These are phyloP conservation scores for Phytopythium chamaehyphon DNA, from an alignment of 352 stramenopile genomes.

Conservation along the genomic window DNA sequence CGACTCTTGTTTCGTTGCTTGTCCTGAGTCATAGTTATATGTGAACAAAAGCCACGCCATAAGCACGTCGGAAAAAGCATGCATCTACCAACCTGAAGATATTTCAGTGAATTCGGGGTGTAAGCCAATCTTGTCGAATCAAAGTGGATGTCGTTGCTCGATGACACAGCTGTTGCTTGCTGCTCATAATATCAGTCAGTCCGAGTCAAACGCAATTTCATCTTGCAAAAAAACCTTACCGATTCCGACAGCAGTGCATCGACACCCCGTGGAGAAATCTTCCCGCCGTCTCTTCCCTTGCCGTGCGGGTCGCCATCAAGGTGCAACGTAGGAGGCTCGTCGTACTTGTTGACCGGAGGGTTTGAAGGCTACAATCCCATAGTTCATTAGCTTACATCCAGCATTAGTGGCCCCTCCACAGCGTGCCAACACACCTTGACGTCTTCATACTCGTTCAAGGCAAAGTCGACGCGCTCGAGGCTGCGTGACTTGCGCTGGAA, in stretches of 20 bases:
- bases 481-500: conserved; percentile 72
- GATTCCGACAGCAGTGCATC: conserved; percentile 2
- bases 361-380: too few species aligned
- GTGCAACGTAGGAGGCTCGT: too few species aligned
- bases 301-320: too few species aligned
- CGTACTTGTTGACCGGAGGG: too few species aligned
- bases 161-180: conserved; percentile 47
- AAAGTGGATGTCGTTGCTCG: conserved; percentile 66
- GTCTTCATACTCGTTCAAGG: conserved; percentile 28
- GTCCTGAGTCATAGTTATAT: conserved; percentile 11
- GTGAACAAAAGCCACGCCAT: conserved; percentile 2
- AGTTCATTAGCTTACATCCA: too few species aligned
- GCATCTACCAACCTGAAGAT: conserved; percentile 51
- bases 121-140: conserved; percentile 41
- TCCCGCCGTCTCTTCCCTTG: neutral
- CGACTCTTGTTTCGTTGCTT: conserved; percentile 16
- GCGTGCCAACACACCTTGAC: conserved; percentile 8
- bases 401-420: too few species aligned
- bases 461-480: conserved; percentile 67
- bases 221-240: neutral
- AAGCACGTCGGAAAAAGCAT: too few species aligned
- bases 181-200: neutral
- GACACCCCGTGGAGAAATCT: too few species aligned
- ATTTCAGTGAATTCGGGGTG: conserved; percentile 69
- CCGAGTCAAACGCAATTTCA: neutral